Conservation (phyloP, 2,329 filamentous ascomycete genomes). For the Trichoderma sp. region DNA sequence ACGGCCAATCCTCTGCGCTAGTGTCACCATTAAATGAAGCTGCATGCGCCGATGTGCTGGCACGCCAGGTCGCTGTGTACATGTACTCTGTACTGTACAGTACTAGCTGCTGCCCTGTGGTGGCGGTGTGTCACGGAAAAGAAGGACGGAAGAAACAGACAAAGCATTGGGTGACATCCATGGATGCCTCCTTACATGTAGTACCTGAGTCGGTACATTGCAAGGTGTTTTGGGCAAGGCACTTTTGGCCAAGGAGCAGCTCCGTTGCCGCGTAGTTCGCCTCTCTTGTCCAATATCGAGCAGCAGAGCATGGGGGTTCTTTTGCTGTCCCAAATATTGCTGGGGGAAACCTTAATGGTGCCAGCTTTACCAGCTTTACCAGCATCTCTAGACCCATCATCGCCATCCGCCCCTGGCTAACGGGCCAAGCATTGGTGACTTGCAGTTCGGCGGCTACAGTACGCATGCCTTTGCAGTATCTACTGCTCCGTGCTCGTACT, state of each 20-base stretch:
- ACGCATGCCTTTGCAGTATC: background rate
- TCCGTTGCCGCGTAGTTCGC: background rate
- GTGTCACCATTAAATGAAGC: background rate
- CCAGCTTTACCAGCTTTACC: background rate
- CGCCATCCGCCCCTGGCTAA: background rate
- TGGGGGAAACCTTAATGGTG: background rate
- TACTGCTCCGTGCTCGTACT: background rate
- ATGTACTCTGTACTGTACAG: too few species aligned
- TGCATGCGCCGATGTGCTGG: background rate
- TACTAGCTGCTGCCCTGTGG: background rate
- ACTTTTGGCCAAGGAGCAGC: background rate
- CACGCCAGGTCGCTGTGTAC: background rate
- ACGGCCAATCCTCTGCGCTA: background rate
- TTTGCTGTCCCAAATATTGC: background rate
- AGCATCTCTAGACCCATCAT: background rate
- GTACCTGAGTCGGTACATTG: background rate
- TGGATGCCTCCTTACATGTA: background rate
- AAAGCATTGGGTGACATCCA: background rate
- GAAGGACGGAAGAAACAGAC: background rate
- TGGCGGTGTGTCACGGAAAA: background rate
- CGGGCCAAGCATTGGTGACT: background rate
- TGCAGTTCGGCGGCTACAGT: background rate
- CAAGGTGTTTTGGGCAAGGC: background rate
- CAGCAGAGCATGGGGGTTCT: background rate
- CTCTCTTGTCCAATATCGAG: background rate